These are phyloP conservation scores for Colletotrichum chrysophilum DNA, from an alignment of 2,329 filamentous ascomycete genomes.

Conservation along the genomic window DNA sequence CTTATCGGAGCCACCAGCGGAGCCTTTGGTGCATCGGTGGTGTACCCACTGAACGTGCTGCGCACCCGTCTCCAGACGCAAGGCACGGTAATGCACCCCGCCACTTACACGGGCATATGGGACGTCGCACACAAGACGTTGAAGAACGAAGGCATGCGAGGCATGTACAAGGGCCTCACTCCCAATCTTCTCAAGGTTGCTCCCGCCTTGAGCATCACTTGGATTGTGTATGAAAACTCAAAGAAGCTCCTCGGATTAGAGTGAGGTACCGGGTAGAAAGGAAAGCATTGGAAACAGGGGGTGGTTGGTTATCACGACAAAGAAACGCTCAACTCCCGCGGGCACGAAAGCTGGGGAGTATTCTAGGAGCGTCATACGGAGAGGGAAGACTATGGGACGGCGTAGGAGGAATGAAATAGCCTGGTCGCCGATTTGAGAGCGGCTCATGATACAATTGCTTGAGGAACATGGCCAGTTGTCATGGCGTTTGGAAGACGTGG, in stretches of 20 bases:
- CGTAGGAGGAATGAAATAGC: neutral
- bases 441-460: slow-evolving; percentile 1
- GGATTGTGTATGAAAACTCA: slow-evolving; percentile 90
- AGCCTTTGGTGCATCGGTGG: slow-evolving; percentile 88
- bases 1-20: slow-evolving; percentile 91
- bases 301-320: neutral
- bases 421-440: neutral
- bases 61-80: slow-evolving; percentile 93
- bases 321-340: neutral
- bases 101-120: slow-evolving; percentile 88
- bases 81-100: slow-evolving; percentile 88
- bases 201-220: slow-evolving; percentile 93
- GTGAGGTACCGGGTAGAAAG: slow-evolving; percentile 26
- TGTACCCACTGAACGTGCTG: slow-evolving; percentile 94
- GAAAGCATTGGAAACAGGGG: neutral
- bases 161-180: slow-evolving; percentile 92
- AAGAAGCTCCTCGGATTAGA: slow-evolving; percentile 72
- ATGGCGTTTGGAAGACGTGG: slow-evolving; percentile 17
- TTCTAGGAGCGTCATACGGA: neutral
- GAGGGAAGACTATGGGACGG: neutral
- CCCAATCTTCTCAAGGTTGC: slow-evolving; percentile 97
- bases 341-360: neutral
- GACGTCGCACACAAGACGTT: slow-evolving; percentile 89
- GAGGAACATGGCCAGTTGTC: neutral
- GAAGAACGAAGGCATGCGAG: slow-evolving; percentile 80